Conservation (phyloP, 2,329 filamentous ascomycete genomes). For the Talaromyces sp. region DNA sequence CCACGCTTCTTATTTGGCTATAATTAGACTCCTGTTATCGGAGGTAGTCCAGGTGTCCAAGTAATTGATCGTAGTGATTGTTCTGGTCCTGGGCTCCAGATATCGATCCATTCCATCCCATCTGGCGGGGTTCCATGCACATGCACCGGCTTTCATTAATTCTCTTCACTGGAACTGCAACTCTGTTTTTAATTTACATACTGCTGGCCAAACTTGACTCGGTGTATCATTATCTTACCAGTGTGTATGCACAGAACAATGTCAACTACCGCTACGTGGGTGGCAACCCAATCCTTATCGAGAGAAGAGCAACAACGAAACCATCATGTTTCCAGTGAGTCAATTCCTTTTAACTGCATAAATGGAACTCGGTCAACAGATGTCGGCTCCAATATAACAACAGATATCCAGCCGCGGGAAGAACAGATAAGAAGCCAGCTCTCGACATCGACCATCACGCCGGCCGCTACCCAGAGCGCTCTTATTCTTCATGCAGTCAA, state of each 20-base stretch:
- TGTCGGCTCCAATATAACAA: not conserved
- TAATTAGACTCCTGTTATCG: slow-evolving; percentile 8
- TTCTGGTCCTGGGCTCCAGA: not conserved
- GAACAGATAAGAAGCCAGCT: not conserved
- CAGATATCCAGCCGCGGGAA: not conserved
- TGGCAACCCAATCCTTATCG: not conserved
- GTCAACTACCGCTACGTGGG: not conserved
- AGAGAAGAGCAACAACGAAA: not conserved
- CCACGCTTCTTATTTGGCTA: not conserved
- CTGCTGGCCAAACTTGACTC: not conserved
- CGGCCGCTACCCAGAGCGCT: slow-evolving; percentile 19
- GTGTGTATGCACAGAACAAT: not conserved
- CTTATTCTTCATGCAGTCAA: slow-evolving; percentile 46
- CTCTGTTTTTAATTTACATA: not conserved
- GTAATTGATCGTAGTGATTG: not conserved
- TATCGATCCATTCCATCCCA: not conserved
- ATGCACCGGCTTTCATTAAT: not conserved
- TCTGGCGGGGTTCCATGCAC: not conserved
- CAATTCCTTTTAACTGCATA: not conserved
- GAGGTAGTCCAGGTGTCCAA: not conserved
- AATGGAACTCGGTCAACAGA: not conserved
- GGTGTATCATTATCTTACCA: not conserved
- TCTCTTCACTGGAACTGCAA: not conserved
- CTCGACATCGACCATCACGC: not conserved
- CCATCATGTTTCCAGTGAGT: not conserved